A percentile compares a stretch with the other conserved stretches of the same genome.
phyloP scores from a whole-genome alignment of 345 rosid genomes.

The Garcia nutans region DNA sequence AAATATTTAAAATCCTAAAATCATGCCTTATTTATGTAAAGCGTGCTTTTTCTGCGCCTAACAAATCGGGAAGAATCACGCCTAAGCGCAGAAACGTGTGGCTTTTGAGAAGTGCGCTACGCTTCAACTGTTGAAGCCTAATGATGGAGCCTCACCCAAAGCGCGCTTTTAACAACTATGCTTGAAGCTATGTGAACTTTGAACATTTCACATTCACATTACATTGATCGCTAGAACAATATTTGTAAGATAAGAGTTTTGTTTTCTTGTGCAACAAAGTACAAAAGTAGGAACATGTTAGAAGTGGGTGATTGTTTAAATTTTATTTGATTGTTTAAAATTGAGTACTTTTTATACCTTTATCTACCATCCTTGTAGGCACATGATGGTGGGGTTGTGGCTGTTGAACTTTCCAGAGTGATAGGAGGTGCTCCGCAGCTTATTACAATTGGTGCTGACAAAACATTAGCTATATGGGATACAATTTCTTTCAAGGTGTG shows the following conservation, averaged over 20 bases:
- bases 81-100: too few relatives aligned
- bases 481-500: constrained; percentile 92
- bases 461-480: constrained; percentile 98
- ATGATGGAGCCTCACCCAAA: too few relatives aligned
- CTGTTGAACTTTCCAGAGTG: constrained; percentile 95
- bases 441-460: constrained; percentile 96
- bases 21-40: too few relatives aligned
- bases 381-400: constrained; percentile 97
- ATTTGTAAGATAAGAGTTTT: neutral
- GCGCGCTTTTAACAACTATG: too few relatives aligned
- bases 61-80: too few relatives aligned
- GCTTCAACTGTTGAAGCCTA: too few relatives aligned
- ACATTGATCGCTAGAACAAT: neutral
- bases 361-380: constrained; percentile 47
- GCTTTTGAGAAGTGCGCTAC: too few relatives aligned
- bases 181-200: neutral
- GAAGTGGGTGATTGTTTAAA: neutral
- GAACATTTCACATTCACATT: neutral
- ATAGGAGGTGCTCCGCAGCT: constrained; percentile 94
- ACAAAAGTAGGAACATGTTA: neutral
- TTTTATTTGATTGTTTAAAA: neutral
- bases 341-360: neutral
- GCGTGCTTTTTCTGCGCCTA: too few relatives aligned
- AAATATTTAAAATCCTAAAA: too few relatives aligned
- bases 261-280: too few relatives aligned